phyloP scores from a whole-genome alignment of 371 early-diverging fungal genomes.

The Encephalitozoon romaleae region DNA sequence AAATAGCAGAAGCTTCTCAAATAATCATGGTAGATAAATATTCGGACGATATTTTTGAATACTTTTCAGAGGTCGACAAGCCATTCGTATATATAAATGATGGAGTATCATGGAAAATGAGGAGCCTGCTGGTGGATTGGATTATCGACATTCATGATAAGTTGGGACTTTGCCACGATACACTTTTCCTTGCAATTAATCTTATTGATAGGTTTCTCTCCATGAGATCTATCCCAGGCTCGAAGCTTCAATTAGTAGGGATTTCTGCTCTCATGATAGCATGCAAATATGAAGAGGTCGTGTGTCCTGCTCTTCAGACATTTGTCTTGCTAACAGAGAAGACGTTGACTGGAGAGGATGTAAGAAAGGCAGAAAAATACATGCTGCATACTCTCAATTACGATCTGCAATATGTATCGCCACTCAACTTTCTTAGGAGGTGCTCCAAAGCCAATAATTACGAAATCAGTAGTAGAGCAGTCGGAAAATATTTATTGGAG shows the following conservation, averaged over 20 bases:
- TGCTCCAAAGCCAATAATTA: slow-evolving; percentile 58
- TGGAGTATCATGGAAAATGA: slow-evolving; percentile 84
- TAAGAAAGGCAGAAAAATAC: slow-evolving; percentile 59
- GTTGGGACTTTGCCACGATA: slow-evolving; percentile 82
- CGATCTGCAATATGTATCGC: slow-evolving; percentile 51
- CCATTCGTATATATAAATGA: slow-evolving; percentile 1
- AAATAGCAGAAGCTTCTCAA: slow-evolving; percentile 15
- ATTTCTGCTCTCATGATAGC: slow-evolving; percentile 81
- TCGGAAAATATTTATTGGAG: slow-evolving; percentile 92
- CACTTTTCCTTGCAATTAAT: slow-evolving; percentile 81
- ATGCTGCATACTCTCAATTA: slow-evolving; percentile 59
- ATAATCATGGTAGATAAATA: slow-evolving; percentile 47
- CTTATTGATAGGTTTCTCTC: slow-evolving; percentile 89
- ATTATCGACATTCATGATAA: slow-evolving; percentile 78
- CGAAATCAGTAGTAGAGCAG: slow-evolving; percentile 72
- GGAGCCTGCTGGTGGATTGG: slow-evolving; percentile 77
- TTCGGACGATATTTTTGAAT: slow-evolving; percentile 17
- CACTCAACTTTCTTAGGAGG: slow-evolving; percentile 57
- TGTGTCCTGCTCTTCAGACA: slow-evolving; percentile 57
- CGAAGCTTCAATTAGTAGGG: slow-evolving; percentile 89
- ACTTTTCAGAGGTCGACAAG: slow-evolving; percentile 23
- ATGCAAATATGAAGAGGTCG: slow-evolving; percentile 87
- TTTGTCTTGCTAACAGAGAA: slow-evolving; percentile 51
- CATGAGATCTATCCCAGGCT: slow-evolving; percentile 68
- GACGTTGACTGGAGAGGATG: slow-evolving; percentile 51